Conservation (phyloP, 2,329 filamentous ascomycete genomes). For the Aspergillus bombycis region DNA sequence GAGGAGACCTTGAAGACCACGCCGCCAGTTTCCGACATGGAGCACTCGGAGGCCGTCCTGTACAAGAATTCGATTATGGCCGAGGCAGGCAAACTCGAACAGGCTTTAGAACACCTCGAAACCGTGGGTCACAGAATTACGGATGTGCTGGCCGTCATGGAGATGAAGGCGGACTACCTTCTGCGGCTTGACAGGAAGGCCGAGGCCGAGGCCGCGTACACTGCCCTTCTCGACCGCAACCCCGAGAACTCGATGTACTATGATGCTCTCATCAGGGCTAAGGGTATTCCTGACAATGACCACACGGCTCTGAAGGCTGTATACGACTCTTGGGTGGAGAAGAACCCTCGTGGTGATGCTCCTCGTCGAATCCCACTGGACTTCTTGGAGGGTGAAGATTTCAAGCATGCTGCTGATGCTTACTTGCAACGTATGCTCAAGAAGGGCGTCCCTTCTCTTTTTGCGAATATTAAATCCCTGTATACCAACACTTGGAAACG, state of each 20-base stretch:
- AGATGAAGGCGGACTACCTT: conserved; percentile 83
- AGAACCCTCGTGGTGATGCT: conserved; percentile 81
- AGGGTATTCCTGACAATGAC: conserved; percentile 66
- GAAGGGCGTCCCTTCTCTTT: conserved; percentile 93
- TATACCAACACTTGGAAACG: conserved; percentile 80
- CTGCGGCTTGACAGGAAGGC: conserved; percentile 73
- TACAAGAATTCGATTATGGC: conserved; percentile 97
- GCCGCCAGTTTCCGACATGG: conserved; percentile 76
- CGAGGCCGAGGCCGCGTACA: conserved; percentile 81
- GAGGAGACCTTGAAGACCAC: conserved; percentile 88
- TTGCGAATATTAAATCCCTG: conserved; percentile 93
- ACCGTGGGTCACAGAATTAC: conserved; percentile 74
- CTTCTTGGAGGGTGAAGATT: conserved; percentile 81
- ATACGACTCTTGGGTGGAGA: conserved; percentile 80
- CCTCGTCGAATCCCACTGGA: conserved; percentile 84
- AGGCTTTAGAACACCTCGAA: conserved; percentile 85
- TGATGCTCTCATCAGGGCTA: conserved; percentile 69
- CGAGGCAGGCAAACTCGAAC: conserved; percentile 79
- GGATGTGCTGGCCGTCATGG: conserved; percentile 83
- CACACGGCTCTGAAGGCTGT: conserved; percentile 68
- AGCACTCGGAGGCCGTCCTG: conserved; percentile 89
- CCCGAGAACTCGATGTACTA: conserved; percentile 87
- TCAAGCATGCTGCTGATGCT: conserved; percentile 72
- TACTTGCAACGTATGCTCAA: conserved; percentile 85
- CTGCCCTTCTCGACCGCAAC: conserved; percentile 81